A percentile compares a stretch with the other conserved stretches of the same genome.
Evolutionary conservation across 2,329 filamentous ascomycete species (phyloP).

Genomic region (Aspergillus piperis): DNA sequence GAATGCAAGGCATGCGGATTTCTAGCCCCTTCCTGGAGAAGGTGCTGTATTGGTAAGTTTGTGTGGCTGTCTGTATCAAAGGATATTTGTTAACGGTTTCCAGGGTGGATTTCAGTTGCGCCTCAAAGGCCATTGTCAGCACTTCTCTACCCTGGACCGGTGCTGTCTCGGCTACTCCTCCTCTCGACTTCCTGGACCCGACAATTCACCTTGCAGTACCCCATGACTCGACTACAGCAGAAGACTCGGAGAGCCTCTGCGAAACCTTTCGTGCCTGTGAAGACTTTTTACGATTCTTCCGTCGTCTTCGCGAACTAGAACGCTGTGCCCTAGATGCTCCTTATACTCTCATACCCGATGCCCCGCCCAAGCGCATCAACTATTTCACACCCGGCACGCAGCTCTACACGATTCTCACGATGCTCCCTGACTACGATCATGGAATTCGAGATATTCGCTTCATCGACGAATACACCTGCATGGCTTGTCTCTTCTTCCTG

Average conservation of each 20-base stretch:
- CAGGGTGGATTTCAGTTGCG: constrained; percentile 37
- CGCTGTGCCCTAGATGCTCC: constrained; percentile 20
- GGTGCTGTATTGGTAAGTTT: constrained; percentile 35
- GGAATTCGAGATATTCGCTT: constrained; percentile 36
- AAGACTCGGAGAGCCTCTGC: constrained; percentile 22
- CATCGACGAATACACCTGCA: constrained; percentile 36
- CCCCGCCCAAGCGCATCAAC: constrained; percentile 12
- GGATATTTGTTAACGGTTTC: constrained; percentile 3
- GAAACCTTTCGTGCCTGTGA: constrained; percentile 31
- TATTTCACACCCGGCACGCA: constrained; percentile 26
- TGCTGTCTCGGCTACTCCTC: constrained; percentile 25
- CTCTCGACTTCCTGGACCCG: constrained; percentile 27
- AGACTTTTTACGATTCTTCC: constrained; percentile 35
- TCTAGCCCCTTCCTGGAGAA: constrained; percentile 33
- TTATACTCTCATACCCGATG: constrained; percentile 7
- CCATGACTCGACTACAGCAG: constrained; percentile 11
- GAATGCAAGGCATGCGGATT: constrained; percentile 31
- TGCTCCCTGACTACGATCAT: constrained; percentile 34
- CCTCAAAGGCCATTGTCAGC: constrained; percentile 31
- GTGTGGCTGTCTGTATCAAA: background rate
- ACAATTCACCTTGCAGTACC: constrained; percentile 23
- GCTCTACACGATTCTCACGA: constrained; percentile 31
- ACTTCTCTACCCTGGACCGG: constrained; percentile 35
- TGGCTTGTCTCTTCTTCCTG: constrained; percentile 35
- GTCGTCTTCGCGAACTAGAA: constrained; percentile 28